Evolutionary conservation across 768 basidiomycete species (phyloP).

Genomic region (Rhizopogon sp.): DNA sequence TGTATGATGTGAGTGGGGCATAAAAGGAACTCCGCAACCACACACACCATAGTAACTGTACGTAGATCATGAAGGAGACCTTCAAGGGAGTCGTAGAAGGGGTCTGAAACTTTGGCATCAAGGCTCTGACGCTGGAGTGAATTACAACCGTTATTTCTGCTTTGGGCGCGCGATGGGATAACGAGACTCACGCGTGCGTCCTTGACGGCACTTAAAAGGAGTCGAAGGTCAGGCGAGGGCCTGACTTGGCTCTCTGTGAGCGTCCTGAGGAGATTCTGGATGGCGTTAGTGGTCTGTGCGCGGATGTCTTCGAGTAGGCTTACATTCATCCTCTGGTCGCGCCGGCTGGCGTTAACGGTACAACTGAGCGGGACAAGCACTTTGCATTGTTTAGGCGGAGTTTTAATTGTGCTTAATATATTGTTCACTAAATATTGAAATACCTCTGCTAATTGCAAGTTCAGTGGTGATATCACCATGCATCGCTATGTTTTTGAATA

Average conservation of each 20-base stretch:
- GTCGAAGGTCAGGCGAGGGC: conserved; percentile 66
- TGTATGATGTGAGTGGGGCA: conserved; percentile 21
- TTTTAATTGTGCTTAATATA: background rate
- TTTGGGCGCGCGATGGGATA: background rate
- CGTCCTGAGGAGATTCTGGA: conserved; percentile 84
- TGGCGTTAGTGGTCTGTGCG: conserved; percentile 3
- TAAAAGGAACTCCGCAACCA: conserved; percentile 15
- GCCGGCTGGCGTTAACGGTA: conserved; percentile 8
- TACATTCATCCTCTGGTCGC: conserved; percentile 35
- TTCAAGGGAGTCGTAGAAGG: conserved; percentile 93
- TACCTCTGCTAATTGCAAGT: too few relatives aligned
- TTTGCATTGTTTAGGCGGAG: conserved; percentile 22
- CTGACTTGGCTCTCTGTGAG: conserved; percentile 75
- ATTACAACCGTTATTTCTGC: conserved; percentile 16
- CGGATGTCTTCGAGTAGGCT: conserved; percentile 11
- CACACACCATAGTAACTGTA: conserved; percentile 61
- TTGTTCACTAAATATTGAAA: too few relatives aligned
- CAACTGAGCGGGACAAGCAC: conserved; percentile 16
- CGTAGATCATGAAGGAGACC: conserved; percentile 83
- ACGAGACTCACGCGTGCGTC: conserved; percentile 70
- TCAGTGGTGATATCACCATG: too few relatives aligned
- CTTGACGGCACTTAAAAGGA: conserved; percentile 81
- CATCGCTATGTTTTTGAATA: too few relatives aligned
- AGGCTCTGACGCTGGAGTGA: conserved; percentile 37
- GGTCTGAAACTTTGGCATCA: conserved; percentile 73